Evolutionary conservation across 2,329 filamentous ascomycete genomes (phyloP).

Genomic region (Kalmusia sp.): DNA sequence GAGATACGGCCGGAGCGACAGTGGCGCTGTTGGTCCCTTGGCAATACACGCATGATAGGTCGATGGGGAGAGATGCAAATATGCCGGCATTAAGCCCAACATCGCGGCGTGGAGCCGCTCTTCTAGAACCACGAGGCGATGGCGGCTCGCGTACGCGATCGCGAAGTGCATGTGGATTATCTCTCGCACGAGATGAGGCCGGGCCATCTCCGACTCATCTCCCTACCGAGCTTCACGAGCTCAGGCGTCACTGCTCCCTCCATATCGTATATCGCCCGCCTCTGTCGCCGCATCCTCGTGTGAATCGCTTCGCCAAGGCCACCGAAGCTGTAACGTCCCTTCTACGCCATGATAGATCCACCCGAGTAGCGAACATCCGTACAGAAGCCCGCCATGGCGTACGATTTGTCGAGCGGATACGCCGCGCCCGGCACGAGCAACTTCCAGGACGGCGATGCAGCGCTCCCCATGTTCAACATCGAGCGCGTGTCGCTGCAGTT

Average conservation of each 20-base stretch:
- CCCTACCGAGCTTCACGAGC: conserved; percentile 1
- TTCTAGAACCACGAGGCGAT: too few relatives aligned
- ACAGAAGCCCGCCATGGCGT: conserved; percentile 62
- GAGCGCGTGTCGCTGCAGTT: conserved; percentile 93
- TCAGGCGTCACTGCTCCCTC: conserved; percentile 7
- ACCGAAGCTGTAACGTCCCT: neutral
- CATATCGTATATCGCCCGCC: neutral
- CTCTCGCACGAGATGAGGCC: neutral
- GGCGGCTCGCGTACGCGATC: neutral
- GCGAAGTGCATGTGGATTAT: neutral
- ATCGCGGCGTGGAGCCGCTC: too few relatives aligned
- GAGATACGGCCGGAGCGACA: too few relatives aligned
- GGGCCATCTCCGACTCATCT: neutral
- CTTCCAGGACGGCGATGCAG: conserved; percentile 63
- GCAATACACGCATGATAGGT: too few relatives aligned
- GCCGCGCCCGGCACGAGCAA: conserved; percentile 70
- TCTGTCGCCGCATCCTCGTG: neutral
- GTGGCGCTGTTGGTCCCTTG: too few relatives aligned
- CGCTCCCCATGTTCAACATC: conserved; percentile 91
- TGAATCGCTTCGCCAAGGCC: neutral
- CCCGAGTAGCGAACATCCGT: neutral
- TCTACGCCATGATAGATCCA: neutral
- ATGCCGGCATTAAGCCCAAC: too few relatives aligned
- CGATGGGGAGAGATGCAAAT: too few relatives aligned
- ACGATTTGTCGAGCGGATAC: conserved; percentile 76